Conservation (phyloP, 2,329 filamentous ascomycete species). For the Westerdykella sp. region DNA sequence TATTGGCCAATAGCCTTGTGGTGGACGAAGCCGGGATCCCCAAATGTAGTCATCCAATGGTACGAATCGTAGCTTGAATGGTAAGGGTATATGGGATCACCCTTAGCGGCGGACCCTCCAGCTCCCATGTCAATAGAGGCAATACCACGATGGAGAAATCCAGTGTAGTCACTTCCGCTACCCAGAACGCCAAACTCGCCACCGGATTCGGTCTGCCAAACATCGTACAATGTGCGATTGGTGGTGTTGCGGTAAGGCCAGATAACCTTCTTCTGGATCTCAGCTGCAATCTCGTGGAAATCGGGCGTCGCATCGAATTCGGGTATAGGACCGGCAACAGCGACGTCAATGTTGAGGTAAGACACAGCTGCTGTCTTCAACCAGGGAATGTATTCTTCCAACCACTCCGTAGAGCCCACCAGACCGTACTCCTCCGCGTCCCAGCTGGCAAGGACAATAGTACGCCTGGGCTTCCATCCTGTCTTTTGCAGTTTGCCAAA, state of each 20-base stretch:
- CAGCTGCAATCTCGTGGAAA: slow-evolving; percentile 33
- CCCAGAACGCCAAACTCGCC: slow-evolving; percentile 41
- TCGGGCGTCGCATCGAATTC: slow-evolving; percentile 38
- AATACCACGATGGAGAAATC: slow-evolving; percentile 44
- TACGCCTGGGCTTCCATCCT: slow-evolving; percentile 49
- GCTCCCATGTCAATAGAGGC: slow-evolving; percentile 40
- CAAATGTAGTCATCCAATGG: slow-evolving; percentile 49
- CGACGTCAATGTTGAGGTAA: slow-evolving; percentile 50
- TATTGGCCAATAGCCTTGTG: slow-evolving; percentile 48
- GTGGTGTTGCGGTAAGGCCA: slow-evolving; percentile 35
- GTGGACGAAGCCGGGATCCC: slow-evolving; percentile 46
- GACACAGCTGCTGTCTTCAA: slow-evolving; percentile 40
- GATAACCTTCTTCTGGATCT: slow-evolving; percentile 38
- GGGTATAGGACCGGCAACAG: slow-evolving; percentile 41
- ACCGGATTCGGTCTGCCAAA: slow-evolving; percentile 33
- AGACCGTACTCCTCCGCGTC: slow-evolving; percentile 40
- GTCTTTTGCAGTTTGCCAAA: slow-evolving; percentile 43
- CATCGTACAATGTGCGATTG: slow-evolving; percentile 42
- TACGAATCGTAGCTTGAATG: slow-evolving; percentile 46
- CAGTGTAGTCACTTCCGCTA: slow-evolving; percentile 43
- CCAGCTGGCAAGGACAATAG: slow-evolving; percentile 43
- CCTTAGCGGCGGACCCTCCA: slow-evolving; percentile 21
- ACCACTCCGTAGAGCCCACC: slow-evolving; percentile 43
- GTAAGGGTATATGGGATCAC: slow-evolving; percentile 44
- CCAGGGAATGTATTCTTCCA: slow-evolving; percentile 47